Evolutionary conservation across 2,329 filamentous ascomycete species (phyloP), one percentile per base, ranked within the genome.

Genomic region (Microthyrium microscopicum): DNA sequence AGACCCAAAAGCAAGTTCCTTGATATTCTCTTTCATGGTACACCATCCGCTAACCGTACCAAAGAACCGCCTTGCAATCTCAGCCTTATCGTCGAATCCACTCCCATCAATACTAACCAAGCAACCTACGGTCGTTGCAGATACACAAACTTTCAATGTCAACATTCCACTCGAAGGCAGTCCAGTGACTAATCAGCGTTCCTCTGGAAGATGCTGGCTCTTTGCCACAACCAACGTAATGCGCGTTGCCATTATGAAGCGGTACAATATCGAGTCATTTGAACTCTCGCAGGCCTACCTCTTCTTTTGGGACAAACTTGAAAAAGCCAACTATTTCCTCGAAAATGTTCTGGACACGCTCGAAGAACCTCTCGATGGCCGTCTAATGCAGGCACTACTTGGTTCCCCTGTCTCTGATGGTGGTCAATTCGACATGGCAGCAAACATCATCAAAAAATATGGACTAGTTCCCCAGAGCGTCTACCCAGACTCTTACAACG

Each of bases 231-330:
- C 81, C n/a, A 92, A 92, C 45, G 75, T 91, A 36, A 89, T 92
- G 57, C 77, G 84, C 19, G 68, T 92, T n/a, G 77, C 82, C 1
- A 63, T 92, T 29, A 87, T 89, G 77, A 77, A 80, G 55, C 76
- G 76, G 46, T 79, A 91, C 54, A 70, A 73, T 41, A 68, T 92
- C 15, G 68, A 74, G 29, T 63, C 68, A 34, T 91, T 92, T 46
- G 80, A 92, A 61, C 64, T 93, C n/a, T 84, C 77, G 20, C 84
- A 92, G 55, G 66, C 76, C 1, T 91, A 91, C 47, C 66, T 92
- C 4, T 92, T 87, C 59, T 92, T 83, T 65, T 91, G 79, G 77
- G 84, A 93, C 54, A 92, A 92, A 59, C 70, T 92, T 15, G 84
- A 93, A 55, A 92, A 92, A 55, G 67, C 77, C 6, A 92, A 92